These are phyloP conservation scores for Pyrenochaeta sp. DNA, from an alignment of 2,329 filamentous ascomycete genomes.

Conservation along the genomic window DNA sequence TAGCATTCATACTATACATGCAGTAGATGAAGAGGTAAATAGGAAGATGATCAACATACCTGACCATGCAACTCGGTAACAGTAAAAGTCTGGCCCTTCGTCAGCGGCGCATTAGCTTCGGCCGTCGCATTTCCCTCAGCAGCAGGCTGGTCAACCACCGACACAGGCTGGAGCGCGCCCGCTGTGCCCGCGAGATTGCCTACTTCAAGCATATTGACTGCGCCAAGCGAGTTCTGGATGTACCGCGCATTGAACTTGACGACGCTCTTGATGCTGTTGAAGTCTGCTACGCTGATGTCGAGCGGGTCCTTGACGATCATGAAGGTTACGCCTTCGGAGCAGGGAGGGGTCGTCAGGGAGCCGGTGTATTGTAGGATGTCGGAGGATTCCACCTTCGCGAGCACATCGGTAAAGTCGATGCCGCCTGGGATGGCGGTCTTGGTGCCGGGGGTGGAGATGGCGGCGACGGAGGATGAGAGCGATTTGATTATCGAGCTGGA, in stretches of 20 bases:
- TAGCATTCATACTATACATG: not conserved
- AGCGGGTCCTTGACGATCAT: constrained; percentile 60
- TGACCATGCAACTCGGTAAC: constrained; percentile 25
- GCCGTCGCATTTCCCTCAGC: not conserved
- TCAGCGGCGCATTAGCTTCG: constrained; percentile 1
- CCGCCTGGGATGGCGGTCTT: constrained; percentile 36
- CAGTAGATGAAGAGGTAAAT: not conserved
- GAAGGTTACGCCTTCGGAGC: constrained; percentile 65
- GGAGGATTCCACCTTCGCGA: constrained; percentile 48
- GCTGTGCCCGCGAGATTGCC: constrained; percentile 18
- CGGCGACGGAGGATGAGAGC: constrained; percentile 45
- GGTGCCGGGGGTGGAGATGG: constrained; percentile 53
- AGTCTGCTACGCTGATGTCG: constrained; percentile 59
- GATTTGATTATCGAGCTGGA: constrained; percentile 42
- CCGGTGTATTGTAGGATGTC: constrained; percentile 63
- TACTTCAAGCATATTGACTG: constrained; percentile 53
- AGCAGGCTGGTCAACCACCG: not conserved
- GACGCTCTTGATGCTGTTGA: constrained; percentile 61
- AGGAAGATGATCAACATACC: not conserved
- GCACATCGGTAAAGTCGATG: constrained; percentile 57
- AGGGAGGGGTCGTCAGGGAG: constrained; percentile 70
- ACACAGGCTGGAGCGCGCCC: not conserved
- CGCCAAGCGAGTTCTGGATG: constrained; percentile 60
- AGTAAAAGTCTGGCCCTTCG: constrained; percentile 18
- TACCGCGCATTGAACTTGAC: constrained; percentile 65